Evolutionary conservation across 805 yeast species (phyloP), one percentile per base, ranked within the genome.

Genomic region (Kodamaea hsintzibuensis): DNA sequence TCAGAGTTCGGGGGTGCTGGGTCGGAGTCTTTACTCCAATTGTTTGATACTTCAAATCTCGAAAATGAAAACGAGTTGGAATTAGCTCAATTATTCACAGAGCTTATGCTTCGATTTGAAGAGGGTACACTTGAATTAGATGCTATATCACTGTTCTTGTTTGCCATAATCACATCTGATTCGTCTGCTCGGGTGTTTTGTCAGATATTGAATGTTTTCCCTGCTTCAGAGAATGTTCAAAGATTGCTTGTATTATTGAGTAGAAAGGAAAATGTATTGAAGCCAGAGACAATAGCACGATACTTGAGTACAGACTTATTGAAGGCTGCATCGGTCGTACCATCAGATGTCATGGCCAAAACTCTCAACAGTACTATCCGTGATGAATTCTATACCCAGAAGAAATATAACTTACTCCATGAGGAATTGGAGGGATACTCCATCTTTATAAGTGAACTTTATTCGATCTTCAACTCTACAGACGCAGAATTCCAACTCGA

Each of bases 371-470:
- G 71, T 48, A 54, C 66, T 49, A 60, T 71, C 64, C 56, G 81
- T 67, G 72, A 81, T 62, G 71, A 77, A 65, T 62, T 71, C 61
- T 73, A 74, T 65, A 73, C 84, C 51, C 74, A 83, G 55, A 77
- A 77, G 62, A 82, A 85, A 58, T 90, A 75, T 70, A 87, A 88
- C 54, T 71, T 91, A 14, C 61, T 89, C 7, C 82, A 84, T 49
- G 97, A 92, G 66, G 88, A 88, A 56, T 73, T 84, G 19, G 91
- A 87, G 63, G 98, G 97, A 0, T 91, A 82, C 68, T 69, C 96
- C 10, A 85, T 83, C 59, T 71, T 89, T 33, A 66, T 84, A 0
- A 77, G 77, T 1, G 82, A 85, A 47, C 57, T 87, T 10, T 66
- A 72, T 51, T 57, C 68, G 2, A 75, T 83, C 1, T 70, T 80